Base-by-base conservation (phyloP, 257 asterid species). In the Salvia rosmarinus region DNA sequence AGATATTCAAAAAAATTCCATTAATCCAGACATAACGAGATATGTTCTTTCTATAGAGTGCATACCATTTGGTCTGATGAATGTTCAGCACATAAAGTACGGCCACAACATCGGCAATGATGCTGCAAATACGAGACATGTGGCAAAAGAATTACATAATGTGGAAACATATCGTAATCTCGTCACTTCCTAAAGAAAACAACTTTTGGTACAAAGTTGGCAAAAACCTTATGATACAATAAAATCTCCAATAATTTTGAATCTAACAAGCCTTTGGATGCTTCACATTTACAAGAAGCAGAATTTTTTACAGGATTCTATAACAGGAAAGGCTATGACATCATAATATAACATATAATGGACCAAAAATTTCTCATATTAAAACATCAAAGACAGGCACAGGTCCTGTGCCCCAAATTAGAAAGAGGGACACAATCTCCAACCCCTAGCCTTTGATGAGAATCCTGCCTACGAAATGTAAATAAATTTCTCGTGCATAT, bases 81-180 rank as follows among this genome's bases (percentile, higher is more conserved):
- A 82, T 94, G 99, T 42, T 94, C 96, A 25, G 99, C 85, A 42
- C 99, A 94, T 56, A 94, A 81, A 16, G 99, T 91, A 67, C 96
- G 86, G 76, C 99, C 99, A 72, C 99, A 94, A 71, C 99, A 80
- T 75, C 99, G 82, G 80, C 98, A 94, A 60, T 91, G 99, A 84
- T 94, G 99, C 97, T 94, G 88, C 77, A 81, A 68, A 62, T 25
- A 64, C 20, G 71, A 21, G 67, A 49, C 5, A 62, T 42, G 50
- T 40, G 71, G 37, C 43, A 19, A 44, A 57, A 55, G 40, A 30
- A 55, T 17, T 51, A 51, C 30, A 35, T 50, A 21, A 55, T 30
- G 61, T 49, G 43, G 61, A 55, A 25, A 75, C 55, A n/a, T 55
- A 65, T n/a, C 47, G 75, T 73, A 77, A 39, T 49, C 56, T 6